Conservation (phyloP, 768 basidiomycete species). For the Amylocystis lapponica region DNA sequence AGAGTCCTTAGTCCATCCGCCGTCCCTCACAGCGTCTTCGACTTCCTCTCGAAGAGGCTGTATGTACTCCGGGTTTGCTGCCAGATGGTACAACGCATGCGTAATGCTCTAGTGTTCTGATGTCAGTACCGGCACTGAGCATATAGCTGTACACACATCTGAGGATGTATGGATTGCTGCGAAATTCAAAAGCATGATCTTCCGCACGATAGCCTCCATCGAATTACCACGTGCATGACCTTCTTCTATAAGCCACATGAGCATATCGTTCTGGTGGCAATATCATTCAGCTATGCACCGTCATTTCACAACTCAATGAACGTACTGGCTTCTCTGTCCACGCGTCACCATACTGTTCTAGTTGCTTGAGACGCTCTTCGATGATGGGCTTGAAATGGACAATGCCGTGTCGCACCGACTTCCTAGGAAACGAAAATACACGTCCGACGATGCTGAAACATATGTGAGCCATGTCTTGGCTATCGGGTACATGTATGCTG, state of each 20-base stretch:
- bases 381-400: constrained; percentile 9
- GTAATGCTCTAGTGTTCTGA: constrained; percentile 15
- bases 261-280: constrained; percentile 35
- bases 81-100: constrained; percentile 22
- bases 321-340: constrained; percentile 12
- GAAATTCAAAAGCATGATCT: constrained; percentile 26
- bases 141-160: constrained; percentile 12
- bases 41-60: constrained; percentile 26
- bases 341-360: constrained; percentile 7
- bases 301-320: neutral
- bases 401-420: neutral
- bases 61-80: constrained; percentile 21
- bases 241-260: constrained; percentile 40
- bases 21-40: constrained; percentile 15
- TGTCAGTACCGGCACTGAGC: neutral
- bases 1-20: constrained; percentile 24
- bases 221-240: constrained; percentile 15
- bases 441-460: neutral
- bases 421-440: neutral
- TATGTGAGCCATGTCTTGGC: no score
- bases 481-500: no score
- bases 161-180: constrained; percentile 30
- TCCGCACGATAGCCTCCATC: constrained; percentile 23
- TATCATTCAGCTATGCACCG: neutral
- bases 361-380: constrained; percentile 6